Evolutionary conservation across 1,284 basidiomycete species (phyloP).

Genomic region (Vanrija pseudolonga): DNA sequence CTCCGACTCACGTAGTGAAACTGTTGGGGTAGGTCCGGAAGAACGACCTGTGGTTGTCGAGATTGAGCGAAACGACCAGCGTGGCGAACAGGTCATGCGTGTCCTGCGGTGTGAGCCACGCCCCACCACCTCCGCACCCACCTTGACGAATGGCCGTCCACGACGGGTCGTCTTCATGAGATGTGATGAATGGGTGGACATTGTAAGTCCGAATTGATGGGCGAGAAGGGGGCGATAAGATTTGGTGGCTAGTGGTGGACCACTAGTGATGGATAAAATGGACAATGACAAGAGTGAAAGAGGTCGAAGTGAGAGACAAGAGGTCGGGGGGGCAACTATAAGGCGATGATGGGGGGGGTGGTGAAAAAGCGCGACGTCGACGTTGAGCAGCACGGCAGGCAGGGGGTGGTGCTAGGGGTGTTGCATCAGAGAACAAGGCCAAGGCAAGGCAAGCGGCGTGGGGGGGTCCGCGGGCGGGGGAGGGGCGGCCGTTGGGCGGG

Average conservation of each 20-base stretch:
- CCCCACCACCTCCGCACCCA: slow-evolving; percentile 35
- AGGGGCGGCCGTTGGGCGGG: too few species aligned
- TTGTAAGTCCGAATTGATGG: slow-evolving; percentile 9
- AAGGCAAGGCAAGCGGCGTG: too few species aligned
- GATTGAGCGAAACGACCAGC: slow-evolving; percentile 85
- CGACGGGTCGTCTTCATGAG: slow-evolving; percentile 97
- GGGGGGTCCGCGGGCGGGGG: too few species aligned
- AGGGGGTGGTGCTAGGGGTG: too few species aligned
- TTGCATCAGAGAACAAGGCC: too few species aligned
- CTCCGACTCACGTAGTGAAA: slow-evolving; percentile 78
- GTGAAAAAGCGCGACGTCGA: too few species aligned
- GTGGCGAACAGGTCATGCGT: slow-evolving; percentile 98
- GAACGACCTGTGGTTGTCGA: slow-evolving; percentile 87
- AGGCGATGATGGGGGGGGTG: background rate
- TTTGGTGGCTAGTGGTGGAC: background rate
- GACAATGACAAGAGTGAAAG: too few species aligned
- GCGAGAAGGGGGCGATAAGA: too few species aligned
- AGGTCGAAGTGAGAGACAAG: background rate
- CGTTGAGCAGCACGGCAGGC: too few species aligned
- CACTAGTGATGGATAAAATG: too few species aligned
- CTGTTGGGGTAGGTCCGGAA: slow-evolving; percentile 93
- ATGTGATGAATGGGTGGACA: slow-evolving; percentile 57
- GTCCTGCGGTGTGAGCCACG: slow-evolving; percentile 60
- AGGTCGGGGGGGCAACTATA: background rate
- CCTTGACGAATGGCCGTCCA: slow-evolving; percentile 90